Evolutionary conservation across 768 basidiomycete genomes (phyloP), one percentile per base, ranked within the genome.

Genomic region (Solioccasus polychromus): DNA sequence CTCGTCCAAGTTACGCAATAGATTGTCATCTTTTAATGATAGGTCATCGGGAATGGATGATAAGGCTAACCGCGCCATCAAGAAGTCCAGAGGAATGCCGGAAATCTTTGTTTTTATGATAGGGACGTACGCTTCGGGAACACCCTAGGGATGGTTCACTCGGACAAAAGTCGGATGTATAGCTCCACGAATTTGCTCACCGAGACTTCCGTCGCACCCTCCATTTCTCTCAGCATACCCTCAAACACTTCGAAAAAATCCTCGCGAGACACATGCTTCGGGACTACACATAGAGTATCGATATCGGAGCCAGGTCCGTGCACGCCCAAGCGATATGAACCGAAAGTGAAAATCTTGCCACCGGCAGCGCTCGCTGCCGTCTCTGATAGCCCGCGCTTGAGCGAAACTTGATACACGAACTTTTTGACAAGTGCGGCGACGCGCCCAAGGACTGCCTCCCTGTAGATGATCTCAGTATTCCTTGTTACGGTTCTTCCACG

Each of bases 321-420:
- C 18, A 98, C 96, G 48, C 96, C 96, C 39, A 99, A 73, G 58
- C 96, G 87, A 75, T 97, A 98, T 41, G 94, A 97, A 32, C 96
- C 96, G 67, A 95, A 99, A 7, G 96, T 98, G 67, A 92, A 99
- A 64, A 99, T 98, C 75, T 98, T 95, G 53, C 94, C 96, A 41
- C 96, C 96, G 8, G 96, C 92, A 38, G 89, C 84, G 41, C 71
- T 79, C 8, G 95, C 94, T 2, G 91, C 87, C 17, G 85, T 69
- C 52, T 97, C 93, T 24, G 93, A 94, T 36, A 95, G 72, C 7
- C 95, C 95, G 31, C 77, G 79, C 35, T 79, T 70, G 46, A 94
- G 64, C 8, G 88, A 86, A 2, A 94, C 83, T 51, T 80, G 79
- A 60, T 80, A 81, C 39, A 99, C 96, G 63, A 98, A 99, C 61